A percentile compares a stretch with the other conserved stretches of the same genome.
Conservation (phyloP, 768 basidiomycete genomes). For the Tremella yokohamensis region DNA sequence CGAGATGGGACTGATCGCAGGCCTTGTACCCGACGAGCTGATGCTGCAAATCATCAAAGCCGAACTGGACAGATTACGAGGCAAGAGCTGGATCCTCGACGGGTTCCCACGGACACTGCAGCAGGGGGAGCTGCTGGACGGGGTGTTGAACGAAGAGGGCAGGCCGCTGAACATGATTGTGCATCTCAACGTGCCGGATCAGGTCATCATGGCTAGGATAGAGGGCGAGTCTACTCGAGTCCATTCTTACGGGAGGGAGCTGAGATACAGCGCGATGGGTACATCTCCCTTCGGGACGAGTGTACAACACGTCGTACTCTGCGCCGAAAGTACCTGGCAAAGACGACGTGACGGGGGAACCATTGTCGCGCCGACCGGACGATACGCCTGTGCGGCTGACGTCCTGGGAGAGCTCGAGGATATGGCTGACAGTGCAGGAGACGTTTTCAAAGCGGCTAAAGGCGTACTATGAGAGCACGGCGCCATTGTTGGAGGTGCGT, state of each 20-base stretch:
- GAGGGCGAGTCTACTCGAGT: slow-evolving; percentile 34
- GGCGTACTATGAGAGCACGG: slow-evolving; percentile 50
- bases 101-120: slow-evolving; percentile 51
- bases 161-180: slow-evolving; percentile 52
- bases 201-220: slow-evolving; percentile 50
- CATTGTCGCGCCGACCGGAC: slow-evolving; percentile 49
- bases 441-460: slow-evolving; percentile 49
- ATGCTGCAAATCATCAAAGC: slow-evolving; percentile 49
- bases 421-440: slow-evolving; percentile 33
- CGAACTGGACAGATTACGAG: slow-evolving; percentile 47
- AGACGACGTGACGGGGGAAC: slow-evolving; percentile 52
- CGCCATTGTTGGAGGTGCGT: slow-evolving; percentile 48
- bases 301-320: slow-evolving; percentile 51
- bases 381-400: slow-evolving; percentile 47
- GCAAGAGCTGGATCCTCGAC: slow-evolving; percentile 52
- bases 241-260: neutral
- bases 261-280: slow-evolving; percentile 48
- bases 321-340: slow-evolving; percentile 46
- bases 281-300: slow-evolving; percentile 50
- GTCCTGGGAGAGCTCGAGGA: neutral
- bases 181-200: slow-evolving; percentile 50
- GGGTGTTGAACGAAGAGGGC: slow-evolving; percentile 33
- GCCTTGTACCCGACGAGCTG: slow-evolving; percentile 49
- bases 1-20: slow-evolving; percentile 18
- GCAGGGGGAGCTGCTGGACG: slow-evolving; percentile 49